These are phyloP conservation scores for Phytophthora fragariaefolia DNA, from an alignment of 352 stramenopile species.

Conservation along the genomic window DNA sequence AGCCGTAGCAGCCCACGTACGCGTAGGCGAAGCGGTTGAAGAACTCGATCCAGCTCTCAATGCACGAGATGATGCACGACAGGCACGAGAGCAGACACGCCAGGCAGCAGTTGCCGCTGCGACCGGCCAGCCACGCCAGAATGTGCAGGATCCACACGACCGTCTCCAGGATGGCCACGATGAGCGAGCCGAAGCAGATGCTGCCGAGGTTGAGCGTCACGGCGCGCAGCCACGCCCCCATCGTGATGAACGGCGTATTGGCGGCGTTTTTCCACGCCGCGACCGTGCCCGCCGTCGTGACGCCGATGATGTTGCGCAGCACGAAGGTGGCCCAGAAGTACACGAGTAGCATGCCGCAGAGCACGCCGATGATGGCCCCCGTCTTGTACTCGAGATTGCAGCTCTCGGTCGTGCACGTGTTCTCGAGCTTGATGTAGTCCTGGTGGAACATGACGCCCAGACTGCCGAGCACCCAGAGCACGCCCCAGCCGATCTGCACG, in stretches of 20 bases:
- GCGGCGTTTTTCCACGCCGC: constrained; percentile 90
- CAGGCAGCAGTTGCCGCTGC: constrained; percentile 80
- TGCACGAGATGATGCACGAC: constrained; percentile 79
- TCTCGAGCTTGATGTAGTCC: constrained; percentile 67
- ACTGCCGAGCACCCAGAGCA: constrained; percentile 87
- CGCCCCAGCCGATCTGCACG: constrained; percentile 86
- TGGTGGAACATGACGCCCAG: constrained; percentile 86
- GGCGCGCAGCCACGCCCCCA: constrained; percentile 79
- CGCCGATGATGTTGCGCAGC: constrained; percentile 89
- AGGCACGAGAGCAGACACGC: constrained; percentile 71
- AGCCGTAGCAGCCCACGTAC: constrained; percentile 90
- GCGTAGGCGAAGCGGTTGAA: constrained; percentile 92
- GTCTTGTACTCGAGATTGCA: constrained; percentile 59
- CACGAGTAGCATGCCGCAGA: constrained; percentile 91
- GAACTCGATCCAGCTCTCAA: constrained; percentile 88
- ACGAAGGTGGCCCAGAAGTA: constrained; percentile 94
- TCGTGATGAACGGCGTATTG: constrained; percentile 74
- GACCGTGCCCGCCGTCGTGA: constrained; percentile 90
- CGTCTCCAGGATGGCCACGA: constrained; percentile 92
- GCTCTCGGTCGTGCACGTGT: constrained; percentile 50
- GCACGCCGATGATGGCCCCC: constrained; percentile 63
- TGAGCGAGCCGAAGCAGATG: constrained; percentile 93
- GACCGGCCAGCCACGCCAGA: constrained; percentile 61
- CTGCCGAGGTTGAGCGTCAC: constrained; percentile 91
- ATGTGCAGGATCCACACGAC: constrained; percentile 72